Conservation (phyloP, 441 rosid genomes). For the Mallotus japonicus region DNA sequence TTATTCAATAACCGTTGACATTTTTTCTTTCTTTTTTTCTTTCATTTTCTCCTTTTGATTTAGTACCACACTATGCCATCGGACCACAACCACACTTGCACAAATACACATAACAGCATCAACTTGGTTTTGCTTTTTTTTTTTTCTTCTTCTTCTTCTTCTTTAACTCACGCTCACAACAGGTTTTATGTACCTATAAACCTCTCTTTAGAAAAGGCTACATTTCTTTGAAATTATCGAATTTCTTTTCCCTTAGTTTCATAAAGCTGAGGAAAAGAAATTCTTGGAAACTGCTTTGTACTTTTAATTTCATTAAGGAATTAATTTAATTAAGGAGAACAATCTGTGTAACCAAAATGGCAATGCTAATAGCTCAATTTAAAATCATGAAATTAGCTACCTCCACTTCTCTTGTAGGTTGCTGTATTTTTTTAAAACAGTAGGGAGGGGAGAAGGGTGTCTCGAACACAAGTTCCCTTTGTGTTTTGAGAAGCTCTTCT, state of each 20-base stretch:
- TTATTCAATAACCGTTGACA: conserved; percentile 50
- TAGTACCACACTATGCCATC: conserved; percentile 34
- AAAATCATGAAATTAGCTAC: too few relatives aligned
- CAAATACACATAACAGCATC: conserved; percentile 40
- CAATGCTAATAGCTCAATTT: too few relatives aligned
- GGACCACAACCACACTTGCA: conserved; percentile 71
- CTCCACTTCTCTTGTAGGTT: too few relatives aligned
- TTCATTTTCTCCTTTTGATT: conserved; percentile 24
- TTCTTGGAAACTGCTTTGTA: conserved; percentile 40
- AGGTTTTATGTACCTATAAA: conserved; percentile 18
- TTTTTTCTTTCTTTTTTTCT: conserved; percentile 13
- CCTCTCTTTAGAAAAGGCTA: conserved; percentile 39
- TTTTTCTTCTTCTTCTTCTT: too few relatives aligned
- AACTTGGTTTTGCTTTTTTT: conserved; percentile 29
- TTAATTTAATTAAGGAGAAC: not conserved
- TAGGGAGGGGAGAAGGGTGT: too few relatives aligned
- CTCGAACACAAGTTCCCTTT: too few relatives aligned
- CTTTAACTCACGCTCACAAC: conserved; percentile 41
- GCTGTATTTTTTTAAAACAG: too few relatives aligned
- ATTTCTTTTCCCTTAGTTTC: conserved; percentile 23
- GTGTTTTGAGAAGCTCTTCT: too few relatives aligned
- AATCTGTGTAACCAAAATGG: too few relatives aligned
- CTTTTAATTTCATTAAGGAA: not conserved
- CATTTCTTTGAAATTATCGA: conserved; percentile 25
- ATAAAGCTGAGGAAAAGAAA: conserved; percentile 30